Conservation (phyloP, 768 basidiomycete genomes). For the Boletus subcaerulescens region DNA sequence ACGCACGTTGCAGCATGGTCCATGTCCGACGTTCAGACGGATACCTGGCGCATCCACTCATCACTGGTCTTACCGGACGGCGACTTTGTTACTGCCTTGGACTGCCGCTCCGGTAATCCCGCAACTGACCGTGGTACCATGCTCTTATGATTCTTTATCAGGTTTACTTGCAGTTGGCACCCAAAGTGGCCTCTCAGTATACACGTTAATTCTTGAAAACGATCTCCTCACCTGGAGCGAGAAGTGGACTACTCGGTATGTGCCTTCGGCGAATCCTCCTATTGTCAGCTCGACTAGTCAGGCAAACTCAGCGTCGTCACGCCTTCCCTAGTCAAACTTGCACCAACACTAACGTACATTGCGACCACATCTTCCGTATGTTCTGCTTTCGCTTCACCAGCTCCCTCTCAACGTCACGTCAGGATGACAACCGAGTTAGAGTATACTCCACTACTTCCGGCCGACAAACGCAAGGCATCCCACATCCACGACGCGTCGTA, state of each 20-base stretch:
- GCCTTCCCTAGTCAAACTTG: constrained; percentile 56
- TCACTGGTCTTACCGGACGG: constrained; percentile 63
- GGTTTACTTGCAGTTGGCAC: constrained; percentile 75
- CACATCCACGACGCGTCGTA: constrained; percentile 71
- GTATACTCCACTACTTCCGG: constrained; percentile 74
- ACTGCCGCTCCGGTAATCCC: constrained; percentile 68
- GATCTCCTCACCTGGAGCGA: constrained; percentile 80
- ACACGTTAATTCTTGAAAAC: constrained; percentile 75
- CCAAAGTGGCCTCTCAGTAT: constrained; percentile 58
- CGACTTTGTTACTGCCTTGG: constrained; percentile 56
- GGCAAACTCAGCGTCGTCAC: constrained; percentile 41
- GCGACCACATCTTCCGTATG: constrained; percentile 60
- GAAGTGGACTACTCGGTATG: constrained; percentile 72
- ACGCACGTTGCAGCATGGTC: constrained; percentile 74
- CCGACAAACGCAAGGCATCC: constrained; percentile 60
- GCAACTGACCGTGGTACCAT: not conserved
- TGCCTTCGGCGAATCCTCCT: constrained; percentile 1
- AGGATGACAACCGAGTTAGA: constrained; percentile 59
- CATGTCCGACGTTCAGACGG: constrained; percentile 60
- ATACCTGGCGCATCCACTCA: constrained; percentile 79
- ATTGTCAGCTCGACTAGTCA: constrained; percentile 11
- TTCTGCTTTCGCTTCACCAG: constrained; percentile 1
- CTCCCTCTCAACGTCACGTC: constrained; percentile 8
- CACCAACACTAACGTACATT: constrained; percentile 76
- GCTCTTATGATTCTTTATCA: constrained; percentile 36